Evolutionary conservation across 1,139 yeast genomes (phyloP), one percentile per base, ranked within the genome.

Genomic region (Kodamaea ohmeri): DNA sequence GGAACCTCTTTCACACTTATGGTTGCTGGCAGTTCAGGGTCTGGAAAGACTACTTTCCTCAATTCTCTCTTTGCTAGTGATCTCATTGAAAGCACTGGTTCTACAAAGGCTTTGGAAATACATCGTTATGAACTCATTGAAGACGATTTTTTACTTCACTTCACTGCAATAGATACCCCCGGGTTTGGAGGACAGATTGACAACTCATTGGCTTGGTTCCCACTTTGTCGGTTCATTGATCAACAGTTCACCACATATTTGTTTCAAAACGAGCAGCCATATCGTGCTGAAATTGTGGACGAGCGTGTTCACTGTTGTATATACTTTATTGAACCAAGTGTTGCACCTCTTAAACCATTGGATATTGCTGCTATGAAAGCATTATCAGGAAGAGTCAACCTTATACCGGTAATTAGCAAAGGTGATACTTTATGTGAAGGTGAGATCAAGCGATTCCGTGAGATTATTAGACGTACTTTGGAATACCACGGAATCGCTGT

Each of bases 1-100:
- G 76, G 76, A 2, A 63, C 60, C 3, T 45, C 47, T 12, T 69
- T 72, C 56, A 80, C 87, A 29, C 56, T 89, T 37, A 75, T 89
- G 82, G 77, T 87, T 9, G 80, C 83, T 22, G 97, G 97, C 4
- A 69, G 73, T 8, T 67, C 81, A 9, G 95, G 96, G 3, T 70
- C 83, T 0, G 97, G 97, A 4, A 87, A 89, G 57, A 76, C 95
- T 2, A 80, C 95, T 0, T 87, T 89, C 52, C 71, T 88, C 45
- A 87, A 88, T 48, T 65, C 76, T 3, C 39, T 50, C 7, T 47
- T 48, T 33, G 42, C 38, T 4, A n/a, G 37, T 21, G 32, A 40
- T 9, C 25, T 46, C 6, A 25, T 24, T 9, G 9, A n/a, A 14
- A 33, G 17, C 6, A 5, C 39, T 29, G 18, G 24, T 30, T 17